Evolutionary conservation across 768 basidiomycete genomes (phyloP), one percentile per base, ranked within the genome.

Genomic region (Termitomyces sp.): DNA sequence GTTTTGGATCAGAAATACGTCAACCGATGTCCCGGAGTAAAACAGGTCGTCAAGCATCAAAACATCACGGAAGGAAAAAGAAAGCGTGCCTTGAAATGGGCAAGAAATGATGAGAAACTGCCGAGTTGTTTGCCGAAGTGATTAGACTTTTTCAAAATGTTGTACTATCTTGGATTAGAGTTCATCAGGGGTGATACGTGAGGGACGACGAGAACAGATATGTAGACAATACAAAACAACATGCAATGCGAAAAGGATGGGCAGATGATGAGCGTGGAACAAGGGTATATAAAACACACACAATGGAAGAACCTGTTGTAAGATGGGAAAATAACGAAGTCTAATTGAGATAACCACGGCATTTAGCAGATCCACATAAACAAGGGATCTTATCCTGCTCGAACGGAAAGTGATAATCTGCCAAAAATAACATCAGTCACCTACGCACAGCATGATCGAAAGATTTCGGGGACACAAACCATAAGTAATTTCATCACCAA

Each of bases 341-440:
- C 84, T 90, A 98, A 77, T 97, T 97, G 79, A 97, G 89, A 79
- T 85, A 96, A 62, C 95, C 94, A 68, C 95, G 89, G 76, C 95
- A 98, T 75, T 90, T 91, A 64, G 81, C 78, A 67, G 93, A 90
- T 66, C 95, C 89, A 68, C 93, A 96, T 30, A 95, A 79, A 78
- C 93, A 95, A 57, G 90, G 90, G 67, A 95, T 95, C 79, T 96
- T 95, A 78, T 95, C 94, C 74, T 97, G 93, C 76, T 99, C 97
- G 70, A 97, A 90, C 46, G 97, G 96, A 79, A 99, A 99, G 74
- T 98, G 95, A 75, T 99, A 99, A 78, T 99, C 95, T 95, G 68
- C 6, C 58, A 31, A 11, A 55, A 57, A 27, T 49, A 56, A 36
- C 44, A 44, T 39, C 37, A 44, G n/a, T 33, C 27, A n/a, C 30